Percentiles rank a stretch among this genome's conserved stretches.
Conservation (phyloP, 2,329 filamentous ascomycete species). For the Davidsoniella australis region DNA sequence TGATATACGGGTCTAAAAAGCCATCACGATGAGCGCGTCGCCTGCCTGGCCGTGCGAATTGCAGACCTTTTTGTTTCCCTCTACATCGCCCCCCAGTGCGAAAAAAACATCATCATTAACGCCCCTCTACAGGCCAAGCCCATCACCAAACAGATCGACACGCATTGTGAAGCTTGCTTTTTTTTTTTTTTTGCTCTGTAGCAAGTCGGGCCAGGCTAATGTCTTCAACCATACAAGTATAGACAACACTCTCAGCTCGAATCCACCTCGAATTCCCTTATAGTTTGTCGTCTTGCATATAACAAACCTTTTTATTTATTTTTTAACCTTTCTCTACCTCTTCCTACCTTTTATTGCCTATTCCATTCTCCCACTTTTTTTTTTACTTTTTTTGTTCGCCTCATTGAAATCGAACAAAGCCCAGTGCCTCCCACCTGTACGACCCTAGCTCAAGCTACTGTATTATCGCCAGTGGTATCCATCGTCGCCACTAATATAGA, state of each 20-base stretch:
- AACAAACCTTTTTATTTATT: background rate
- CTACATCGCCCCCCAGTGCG: conserved; percentile 9
- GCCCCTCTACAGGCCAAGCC: conserved; percentile 3
- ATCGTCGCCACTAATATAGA: too few species aligned
- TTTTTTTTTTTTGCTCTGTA: background rate
- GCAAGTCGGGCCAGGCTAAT: too few species aligned
- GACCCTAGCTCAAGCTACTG: too few species aligned
- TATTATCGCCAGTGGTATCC: too few species aligned
- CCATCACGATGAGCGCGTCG: too few species aligned
- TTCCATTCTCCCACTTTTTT: background rate
- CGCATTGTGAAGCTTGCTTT: conserved; percentile 5
- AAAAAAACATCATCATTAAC: conserved; percentile 8
- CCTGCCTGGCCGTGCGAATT: too few species aligned
- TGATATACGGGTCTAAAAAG: too few species aligned
- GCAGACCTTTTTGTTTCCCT: background rate
- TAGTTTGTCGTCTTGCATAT: background rate
- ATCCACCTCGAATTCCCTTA: background rate
- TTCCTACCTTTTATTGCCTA: too few species aligned
- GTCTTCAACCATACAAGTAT: background rate
- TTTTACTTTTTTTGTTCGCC: background rate
- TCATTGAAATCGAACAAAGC: too few species aligned
- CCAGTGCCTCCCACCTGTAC: too few species aligned
- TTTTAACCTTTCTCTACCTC: too few species aligned
- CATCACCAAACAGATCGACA: conserved; percentile 10
- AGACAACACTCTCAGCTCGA: too few species aligned